These are phyloP conservation scores for Aspergillus pseudonomiae DNA, from an alignment of 2,329 filamentous ascomycete genomes.

Conservation along the genomic window DNA sequence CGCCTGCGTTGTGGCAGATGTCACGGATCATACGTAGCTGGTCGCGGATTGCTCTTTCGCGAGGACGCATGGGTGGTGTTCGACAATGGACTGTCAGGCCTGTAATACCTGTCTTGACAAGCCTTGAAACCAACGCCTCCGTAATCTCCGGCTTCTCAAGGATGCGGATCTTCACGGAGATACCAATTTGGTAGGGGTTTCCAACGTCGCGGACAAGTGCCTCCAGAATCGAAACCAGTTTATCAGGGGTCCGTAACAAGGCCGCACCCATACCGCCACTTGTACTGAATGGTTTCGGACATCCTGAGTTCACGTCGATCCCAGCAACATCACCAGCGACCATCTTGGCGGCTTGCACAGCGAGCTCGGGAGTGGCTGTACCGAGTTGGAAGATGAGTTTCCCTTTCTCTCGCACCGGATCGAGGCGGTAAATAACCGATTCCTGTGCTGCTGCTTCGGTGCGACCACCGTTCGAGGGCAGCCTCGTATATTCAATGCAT, in stretches of 20 bases:
- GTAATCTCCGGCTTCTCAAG: constrained; percentile 77
- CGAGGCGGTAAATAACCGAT: constrained; percentile 80
- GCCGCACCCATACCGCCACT: constrained; percentile 94
- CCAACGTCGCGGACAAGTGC: constrained; percentile 79
- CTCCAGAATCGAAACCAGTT: constrained; percentile 78
- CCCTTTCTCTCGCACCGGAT: constrained; percentile 73
- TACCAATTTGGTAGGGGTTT: constrained; percentile 80
- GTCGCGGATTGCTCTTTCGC: constrained; percentile 81
- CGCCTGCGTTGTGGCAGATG: constrained; percentile 79
- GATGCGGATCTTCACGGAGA: constrained; percentile 95
- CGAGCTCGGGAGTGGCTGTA: constrained; percentile 78
- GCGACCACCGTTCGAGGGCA: constrained; percentile 68
- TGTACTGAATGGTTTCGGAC: constrained; percentile 95
- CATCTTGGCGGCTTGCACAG: constrained; percentile 80
- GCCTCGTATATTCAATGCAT: constrained; percentile 82
- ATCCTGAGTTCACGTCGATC: constrained; percentile 98
- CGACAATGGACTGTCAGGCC: constrained; percentile 93
- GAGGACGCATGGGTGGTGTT: constrained; percentile 91
- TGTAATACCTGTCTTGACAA: constrained; percentile 87
- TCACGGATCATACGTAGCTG: constrained; percentile 82
- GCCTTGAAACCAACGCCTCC: constrained; percentile 71
- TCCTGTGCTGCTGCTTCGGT: constrained; percentile 47
- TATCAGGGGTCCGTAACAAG: constrained; percentile 81
- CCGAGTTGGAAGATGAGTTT: constrained; percentile 90
- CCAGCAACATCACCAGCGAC: constrained; percentile 87